Conservation (phyloP, 1,284 basidiomycete genomes). For the Naganishia sp. region DNA sequence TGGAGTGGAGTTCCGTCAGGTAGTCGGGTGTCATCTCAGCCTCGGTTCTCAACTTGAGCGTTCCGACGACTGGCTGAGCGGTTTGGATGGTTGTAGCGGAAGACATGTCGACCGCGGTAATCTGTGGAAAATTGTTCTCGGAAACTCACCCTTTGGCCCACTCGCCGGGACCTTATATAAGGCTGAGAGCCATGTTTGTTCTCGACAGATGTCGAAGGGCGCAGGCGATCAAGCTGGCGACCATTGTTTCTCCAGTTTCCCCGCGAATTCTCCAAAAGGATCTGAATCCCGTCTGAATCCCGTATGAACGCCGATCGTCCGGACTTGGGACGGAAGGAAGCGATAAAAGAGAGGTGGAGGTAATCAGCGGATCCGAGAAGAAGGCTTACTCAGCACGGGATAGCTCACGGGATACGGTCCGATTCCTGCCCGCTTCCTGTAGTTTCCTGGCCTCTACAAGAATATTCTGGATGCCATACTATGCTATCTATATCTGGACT, state of each 20-base stretch:
- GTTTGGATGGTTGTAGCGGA: slow-evolving; percentile 17
- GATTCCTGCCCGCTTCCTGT: no score
- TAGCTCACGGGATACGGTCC: no score
- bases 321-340: neutral
- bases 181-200: neutral
- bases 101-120: neutral
- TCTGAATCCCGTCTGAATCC: neutral
- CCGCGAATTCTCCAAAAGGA: neutral
- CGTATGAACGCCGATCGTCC: slow-evolving; percentile 2
- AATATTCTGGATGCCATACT: no score
- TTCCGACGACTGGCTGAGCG: slow-evolving; percentile 7
- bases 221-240: neutral
- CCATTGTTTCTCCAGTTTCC: neutral
- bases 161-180: no score
- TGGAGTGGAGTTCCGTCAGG: slow-evolving; percentile 21
- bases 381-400: no score
- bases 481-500: no score
- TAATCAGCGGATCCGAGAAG: no score
- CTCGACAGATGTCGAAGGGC: neutral
- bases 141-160: neutral
- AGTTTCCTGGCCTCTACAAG: no score
- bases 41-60: slow-evolving; percentile 26
- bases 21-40: slow-evolving; percentile 10
- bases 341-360: no score
- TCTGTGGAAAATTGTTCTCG: neutral